Conservation (phyloP, 129 eudicot genomes). For the Silybum marianum region DNA sequence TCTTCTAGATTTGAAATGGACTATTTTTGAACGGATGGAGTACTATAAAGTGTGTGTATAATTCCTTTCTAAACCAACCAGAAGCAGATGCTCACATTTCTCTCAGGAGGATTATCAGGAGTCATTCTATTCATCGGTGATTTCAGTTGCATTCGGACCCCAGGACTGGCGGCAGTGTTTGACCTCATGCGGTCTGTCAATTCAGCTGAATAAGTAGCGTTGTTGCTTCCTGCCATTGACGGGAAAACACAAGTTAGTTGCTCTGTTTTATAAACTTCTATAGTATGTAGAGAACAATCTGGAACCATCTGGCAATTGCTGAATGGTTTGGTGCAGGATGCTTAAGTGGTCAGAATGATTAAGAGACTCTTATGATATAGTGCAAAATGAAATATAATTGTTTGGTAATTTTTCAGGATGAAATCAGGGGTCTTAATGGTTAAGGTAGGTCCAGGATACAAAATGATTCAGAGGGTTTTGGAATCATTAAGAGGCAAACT, state of each 20-base stretch:
- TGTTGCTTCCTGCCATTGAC: conserved; percentile 43
- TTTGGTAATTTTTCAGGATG: no score
- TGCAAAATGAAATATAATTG: no score
- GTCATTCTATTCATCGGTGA: conserved; percentile 54
- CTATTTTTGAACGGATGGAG: background rate
- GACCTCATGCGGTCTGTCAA: conserved; percentile 65
- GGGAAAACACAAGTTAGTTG: conserved; percentile 25
- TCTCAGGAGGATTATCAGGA: conserved; percentile 59
- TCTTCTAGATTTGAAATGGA: background rate
- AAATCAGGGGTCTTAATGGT: no score
- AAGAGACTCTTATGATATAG: no score
- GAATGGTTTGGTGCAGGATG: no score
- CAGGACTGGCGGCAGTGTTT: conserved; percentile 62
- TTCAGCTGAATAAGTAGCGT: conserved; percentile 59
- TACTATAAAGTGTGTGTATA: background rate
- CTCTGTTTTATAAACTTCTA: conserved; percentile 8
- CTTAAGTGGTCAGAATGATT: no score
- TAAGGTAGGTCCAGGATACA: no score
- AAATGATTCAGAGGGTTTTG: no score
- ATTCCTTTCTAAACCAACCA: background rate
- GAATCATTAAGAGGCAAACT: no score
- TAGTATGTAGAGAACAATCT: conserved; percentile 1
- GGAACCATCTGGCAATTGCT: background rate
- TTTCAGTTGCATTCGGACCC: conserved; percentile 72
- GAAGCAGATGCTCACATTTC: conserved; percentile 48